Evolutionary conservation across 2,329 filamentous ascomycete species (phyloP).

Genomic region (Rachicladosporium sp.): DNA sequence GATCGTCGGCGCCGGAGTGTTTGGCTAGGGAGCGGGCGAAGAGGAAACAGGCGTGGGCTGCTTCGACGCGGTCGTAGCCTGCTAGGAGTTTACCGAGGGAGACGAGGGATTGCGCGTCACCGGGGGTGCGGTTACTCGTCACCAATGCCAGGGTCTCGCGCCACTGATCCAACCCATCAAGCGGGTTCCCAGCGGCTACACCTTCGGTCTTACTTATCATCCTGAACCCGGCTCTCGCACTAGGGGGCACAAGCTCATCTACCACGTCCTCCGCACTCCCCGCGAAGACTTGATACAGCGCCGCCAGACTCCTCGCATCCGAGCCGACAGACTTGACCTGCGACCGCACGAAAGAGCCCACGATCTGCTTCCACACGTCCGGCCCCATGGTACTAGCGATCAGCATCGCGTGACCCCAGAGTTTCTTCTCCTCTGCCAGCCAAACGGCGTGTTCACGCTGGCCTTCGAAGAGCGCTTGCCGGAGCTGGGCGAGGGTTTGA

Average conservation of each 20-base stretch:
- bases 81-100: slow-evolving; percentile 71
- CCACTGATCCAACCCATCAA: slow-evolving; percentile 87
- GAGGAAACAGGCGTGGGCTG: slow-evolving; percentile 86
- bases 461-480: slow-evolving; percentile 61
- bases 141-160: slow-evolving; percentile 77
- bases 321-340: slow-evolving; percentile 71
- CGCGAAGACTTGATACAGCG: slow-evolving; percentile 84
- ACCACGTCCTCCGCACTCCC: slow-evolving; percentile 91
- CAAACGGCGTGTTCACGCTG: slow-evolving; percentile 86
- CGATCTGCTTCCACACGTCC: slow-evolving; percentile 76
- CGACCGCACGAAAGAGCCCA: slow-evolving; percentile 88
- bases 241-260: slow-evolving; percentile 86
- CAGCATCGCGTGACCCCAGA: slow-evolving; percentile 95
- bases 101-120: slow-evolving; percentile 65
- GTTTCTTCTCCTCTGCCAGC: slow-evolving; percentile 79
- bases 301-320: slow-evolving; percentile 76
- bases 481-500: slow-evolving; percentile 57
- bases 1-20: slow-evolving; percentile 80
- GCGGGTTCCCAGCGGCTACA: slow-evolving; percentile 53
- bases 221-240: slow-evolving; percentile 82
- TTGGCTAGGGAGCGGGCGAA: slow-evolving; percentile 62
- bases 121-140: slow-evolving; percentile 72
- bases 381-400: slow-evolving; percentile 68
- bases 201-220: slow-evolving; percentile 67
- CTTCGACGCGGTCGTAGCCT: slow-evolving; percentile 78